phyloP scores from a whole-genome alignment of 352 stramenopile species.

The Pythium phragmitis region DNA sequence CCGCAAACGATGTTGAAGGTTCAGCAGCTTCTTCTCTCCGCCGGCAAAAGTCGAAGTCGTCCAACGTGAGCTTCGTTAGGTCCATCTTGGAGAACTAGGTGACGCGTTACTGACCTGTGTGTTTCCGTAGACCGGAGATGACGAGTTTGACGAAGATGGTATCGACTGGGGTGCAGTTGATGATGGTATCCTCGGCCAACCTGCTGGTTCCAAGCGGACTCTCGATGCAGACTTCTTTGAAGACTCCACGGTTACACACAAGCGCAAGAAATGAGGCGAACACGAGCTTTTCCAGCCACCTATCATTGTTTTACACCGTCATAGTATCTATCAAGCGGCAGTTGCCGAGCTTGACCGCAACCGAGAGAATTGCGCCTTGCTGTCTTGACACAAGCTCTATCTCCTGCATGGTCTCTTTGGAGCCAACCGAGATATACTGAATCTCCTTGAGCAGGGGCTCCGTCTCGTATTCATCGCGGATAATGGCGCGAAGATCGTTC shows the following conservation, averaged over 20 bases:
- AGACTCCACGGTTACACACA: neutral
- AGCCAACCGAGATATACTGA: conserved; percentile 96
- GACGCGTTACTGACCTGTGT: neutral
- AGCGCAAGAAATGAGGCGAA: conserved; percentile 20
- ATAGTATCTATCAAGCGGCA: conserved; percentile 99
- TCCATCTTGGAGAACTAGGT: neutral
- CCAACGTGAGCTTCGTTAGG: neutral
- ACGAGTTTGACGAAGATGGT: conserved; percentile 45
- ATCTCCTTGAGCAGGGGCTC: conserved; percentile 93
- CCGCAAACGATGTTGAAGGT: neutral
- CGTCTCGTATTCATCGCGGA: conserved; percentile 52
- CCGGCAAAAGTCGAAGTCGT: conserved; percentile 18
- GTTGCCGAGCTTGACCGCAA: conserved; percentile 93
- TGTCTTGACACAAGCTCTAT: conserved; percentile 65
- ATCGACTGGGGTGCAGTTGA: conserved; percentile 66
- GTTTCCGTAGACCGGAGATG: neutral
- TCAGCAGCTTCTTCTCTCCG: conserved; percentile 55
- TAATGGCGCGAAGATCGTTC: conserved; percentile 41
- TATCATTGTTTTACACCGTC: conserved; percentile 45
- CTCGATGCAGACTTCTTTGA: neutral
- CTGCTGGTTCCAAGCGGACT: conserved; percentile 11
- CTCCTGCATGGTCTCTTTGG: conserved; percentile 94
- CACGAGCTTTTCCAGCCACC: neutral
- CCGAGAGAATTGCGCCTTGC: conserved; percentile 90
- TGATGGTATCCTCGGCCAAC: conserved; percentile 25